Base-by-base conservation (phyloP, 345 rosid species). In the Psidium friedrichsthalianum region DNA sequence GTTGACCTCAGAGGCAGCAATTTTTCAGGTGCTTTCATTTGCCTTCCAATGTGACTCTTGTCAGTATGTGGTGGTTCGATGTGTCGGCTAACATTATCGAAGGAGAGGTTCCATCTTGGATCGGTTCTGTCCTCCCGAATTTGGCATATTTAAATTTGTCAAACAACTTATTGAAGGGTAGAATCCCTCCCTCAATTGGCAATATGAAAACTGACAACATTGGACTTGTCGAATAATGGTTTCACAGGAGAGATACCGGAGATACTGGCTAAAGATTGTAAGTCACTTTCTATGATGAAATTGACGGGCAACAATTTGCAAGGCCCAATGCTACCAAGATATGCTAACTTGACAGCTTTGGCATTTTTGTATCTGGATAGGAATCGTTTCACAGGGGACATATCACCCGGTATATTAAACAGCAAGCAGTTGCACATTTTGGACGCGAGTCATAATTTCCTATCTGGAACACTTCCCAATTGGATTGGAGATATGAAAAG, bases 401-500 rank as follows among this genome's bases (percentile, higher is more conserved):
- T 59, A 6, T 59, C 74, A 2, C 4, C 6, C 2, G 0, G 29
- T 1, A 11, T 11, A 1, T 1, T 57, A 12, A 57, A 57, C 5
- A 11, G 0, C 59, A 0, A 3, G 3, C 3, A 0, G 3, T 25
- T 58, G 69, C 0, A 0, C 6, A 22, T 22, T 0, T 27, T 86
- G 29, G 89, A 90, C 80, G 82, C 88, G 4, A 58, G 88, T 40
- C 53, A 82, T 6, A 91, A 91, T 54, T 13, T 5, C 32, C 16
- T 90, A 5, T 51, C 36, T 0, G 88, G 89, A 10, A 24, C 13
- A 0, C 53, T 91, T 78, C 90, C 91, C 8, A 20, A 82, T 52
- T 85, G 88, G 85, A 83, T 89, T 0, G 32, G 51, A 24, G 61
- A 47, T 13, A 0, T 74, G 0, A 20, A 8, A n/a, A 0, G 3